Evolutionary conservation across 1,139 yeast species (phyloP).

Genomic region (Zygotorulaspora mrakii): DNA sequence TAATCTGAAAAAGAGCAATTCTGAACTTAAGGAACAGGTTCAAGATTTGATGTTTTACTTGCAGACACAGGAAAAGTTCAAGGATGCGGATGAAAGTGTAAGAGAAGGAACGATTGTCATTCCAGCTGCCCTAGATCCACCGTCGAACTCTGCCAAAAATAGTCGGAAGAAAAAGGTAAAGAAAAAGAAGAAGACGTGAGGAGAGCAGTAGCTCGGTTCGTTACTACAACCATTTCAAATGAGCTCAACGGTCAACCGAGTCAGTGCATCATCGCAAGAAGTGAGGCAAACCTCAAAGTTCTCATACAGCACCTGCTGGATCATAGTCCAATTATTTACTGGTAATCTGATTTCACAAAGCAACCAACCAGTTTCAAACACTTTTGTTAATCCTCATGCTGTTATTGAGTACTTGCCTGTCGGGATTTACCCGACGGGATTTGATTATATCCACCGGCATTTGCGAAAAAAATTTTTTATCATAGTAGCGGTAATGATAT

Average conservation of each 20-base stretch:
- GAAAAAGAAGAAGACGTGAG: slow-evolving; percentile 10
- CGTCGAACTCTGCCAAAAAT: slow-evolving; percentile 6
- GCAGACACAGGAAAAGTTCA: slow-evolving; percentile 68
- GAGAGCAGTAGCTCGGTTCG: no score
- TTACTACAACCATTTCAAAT: no score
- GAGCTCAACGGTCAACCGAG: no score
- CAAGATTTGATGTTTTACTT: slow-evolving; percentile 78
- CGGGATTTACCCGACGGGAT: slow-evolving; percentile 8
- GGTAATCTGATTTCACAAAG: no score
- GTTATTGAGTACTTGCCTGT: background rate
- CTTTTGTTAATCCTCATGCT: no score
- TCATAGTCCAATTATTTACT: no score
- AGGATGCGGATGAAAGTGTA: slow-evolving; percentile 65
- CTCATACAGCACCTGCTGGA: no score
- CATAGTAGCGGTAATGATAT: slow-evolving; percentile 1
- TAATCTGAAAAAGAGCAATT: slow-evolving; percentile 40
- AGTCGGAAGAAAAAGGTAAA: slow-evolving; percentile 21
- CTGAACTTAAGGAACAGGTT: slow-evolving; percentile 63
- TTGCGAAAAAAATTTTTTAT: slow-evolving; percentile 1
- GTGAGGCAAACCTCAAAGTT: no score
- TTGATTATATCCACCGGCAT: slow-evolving; percentile 3
- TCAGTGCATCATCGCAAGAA: no score
- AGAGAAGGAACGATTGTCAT: slow-evolving; percentile 64
- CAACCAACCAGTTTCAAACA: no score
- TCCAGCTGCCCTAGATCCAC: slow-evolving; percentile 16